Base-by-base conservation (phyloP, 2,329 filamentous ascomycete genomes). In the Berkeleyomyces rouxiae region DNA sequence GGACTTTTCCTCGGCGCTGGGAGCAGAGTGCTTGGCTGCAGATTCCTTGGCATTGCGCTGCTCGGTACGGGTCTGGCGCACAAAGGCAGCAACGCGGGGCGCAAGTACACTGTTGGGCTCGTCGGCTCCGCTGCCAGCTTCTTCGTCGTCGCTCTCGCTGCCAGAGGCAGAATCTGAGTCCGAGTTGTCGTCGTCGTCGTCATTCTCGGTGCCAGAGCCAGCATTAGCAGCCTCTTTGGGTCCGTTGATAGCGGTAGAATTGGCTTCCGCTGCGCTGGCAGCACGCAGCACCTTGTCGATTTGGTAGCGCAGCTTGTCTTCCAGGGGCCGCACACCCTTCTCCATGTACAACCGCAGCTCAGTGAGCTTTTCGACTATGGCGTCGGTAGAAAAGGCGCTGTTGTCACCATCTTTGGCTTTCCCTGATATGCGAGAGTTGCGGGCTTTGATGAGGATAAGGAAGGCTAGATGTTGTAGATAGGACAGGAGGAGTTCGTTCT, bases 381-480 rank as follows among this genome's bases (percentile, higher is more conserved):
- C 74, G 1, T 72, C 68, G 13, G 59, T 53, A 2, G 62, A 59
- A 23, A 59, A 59, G 11, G 59, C 46, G 5, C 59, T 44, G 4
- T 62, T 51, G 16, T 63, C 61, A 11, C 11, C 33, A n/a, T 36
- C 23, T 23, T 23, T 13, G 11, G 31, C 10, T n/a, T 62, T 63
- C 55, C 67, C 67, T 39, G 58, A 49, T 5, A 33, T 58, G 43
- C 58, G 57, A 4, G 72, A 67, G 70, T 84, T 83, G 64, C 88
- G 83, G 23, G 97, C 74, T 70, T 95, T 92, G 44, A 95, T 74
- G 1, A 96, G 77, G 53, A 95, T 86, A 47, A 96, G 77, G 68
- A 95, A 95, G 53, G 93, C 88, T 3, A 97, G 82, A 69, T 96
- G 95, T 70, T 99, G 92, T 0, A 99, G 79, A 74, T 99, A 99